Conservation (phyloP, 2,329 filamentous ascomycete genomes). For the Arachnopeziza araneosa region DNA sequence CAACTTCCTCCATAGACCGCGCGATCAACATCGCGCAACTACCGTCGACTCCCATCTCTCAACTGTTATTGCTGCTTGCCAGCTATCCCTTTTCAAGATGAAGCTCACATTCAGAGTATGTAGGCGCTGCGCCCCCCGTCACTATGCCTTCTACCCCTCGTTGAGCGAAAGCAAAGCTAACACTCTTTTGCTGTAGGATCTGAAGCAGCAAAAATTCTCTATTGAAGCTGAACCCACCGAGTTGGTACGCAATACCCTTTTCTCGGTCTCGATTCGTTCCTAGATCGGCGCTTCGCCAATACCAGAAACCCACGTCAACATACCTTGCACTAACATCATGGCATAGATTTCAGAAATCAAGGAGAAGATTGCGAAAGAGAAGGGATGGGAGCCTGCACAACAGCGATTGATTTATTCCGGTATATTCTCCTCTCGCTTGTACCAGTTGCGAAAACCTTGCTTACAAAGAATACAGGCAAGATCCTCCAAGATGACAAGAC, state of each 20-base stretch:
- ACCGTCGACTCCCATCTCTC: not conserved
- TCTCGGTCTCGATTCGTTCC: not conserved
- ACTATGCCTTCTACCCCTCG: constrained; percentile 12
- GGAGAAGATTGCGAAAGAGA: constrained; percentile 84
- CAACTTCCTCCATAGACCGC: not conserved
- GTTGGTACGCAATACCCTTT: constrained; percentile 55
- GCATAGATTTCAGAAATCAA: constrained; percentile 81
- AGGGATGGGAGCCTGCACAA: constrained; percentile 84
- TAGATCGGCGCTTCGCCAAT: not conserved
- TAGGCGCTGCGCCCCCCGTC: constrained; percentile 11
- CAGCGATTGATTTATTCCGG: constrained; percentile 99
- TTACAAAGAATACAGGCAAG: constrained; percentile 62
- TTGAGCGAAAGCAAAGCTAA: constrained; percentile 21
- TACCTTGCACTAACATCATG: constrained; percentile 7
- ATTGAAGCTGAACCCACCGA: constrained; percentile 92
- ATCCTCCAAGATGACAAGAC: constrained; percentile 97
- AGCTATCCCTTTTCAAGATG: constrained; percentile 41
- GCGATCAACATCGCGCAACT: not conserved
- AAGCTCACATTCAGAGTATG: constrained; percentile 67
- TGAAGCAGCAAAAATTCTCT: constrained; percentile 98
- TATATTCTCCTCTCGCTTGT: constrained; percentile 38
- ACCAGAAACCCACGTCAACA: not conserved
- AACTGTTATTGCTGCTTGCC: constrained; percentile 3
- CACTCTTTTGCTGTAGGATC: constrained; percentile 58
- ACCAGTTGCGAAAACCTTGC: constrained; percentile 7